Percentiles rank a stretch among this genome's conserved stretches.
phyloP scores from a whole-genome alignment of 768 basidiomycete genomes.

The Rhizopogon roseolus region DNA sequence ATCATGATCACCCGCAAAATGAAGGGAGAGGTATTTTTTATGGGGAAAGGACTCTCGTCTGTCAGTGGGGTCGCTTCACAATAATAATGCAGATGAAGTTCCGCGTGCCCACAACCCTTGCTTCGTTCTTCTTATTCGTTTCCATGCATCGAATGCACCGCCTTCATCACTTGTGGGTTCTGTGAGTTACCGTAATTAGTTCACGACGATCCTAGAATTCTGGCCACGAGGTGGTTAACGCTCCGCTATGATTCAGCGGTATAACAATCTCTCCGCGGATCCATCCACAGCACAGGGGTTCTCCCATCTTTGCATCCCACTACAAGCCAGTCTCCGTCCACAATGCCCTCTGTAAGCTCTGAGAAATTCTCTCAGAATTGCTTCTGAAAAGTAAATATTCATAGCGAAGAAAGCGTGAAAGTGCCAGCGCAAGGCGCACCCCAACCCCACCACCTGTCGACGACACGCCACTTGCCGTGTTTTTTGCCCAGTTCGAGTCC shows the following conservation, averaged over 20 bases:
- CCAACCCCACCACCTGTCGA: background rate
- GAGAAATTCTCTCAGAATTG: too few relatives aligned
- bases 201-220: background rate
- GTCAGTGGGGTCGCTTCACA: too few relatives aligned
- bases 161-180: background rate
- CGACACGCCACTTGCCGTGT: background rate
- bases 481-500: background rate
- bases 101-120: background rate
- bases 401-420: background rate
- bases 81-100: background rate
- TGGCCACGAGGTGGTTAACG: background rate
- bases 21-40: too few relatives aligned
- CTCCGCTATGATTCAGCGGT: background rate
- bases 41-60: too few relatives aligned
- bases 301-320: background rate
- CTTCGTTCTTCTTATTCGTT: background rate
- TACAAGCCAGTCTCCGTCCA: background rate
- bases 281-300: background rate
- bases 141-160: too few relatives aligned
- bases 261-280: background rate
- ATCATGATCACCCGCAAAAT: too few relatives aligned
- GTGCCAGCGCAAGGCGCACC: background rate
- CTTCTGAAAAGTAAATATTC: background rate
- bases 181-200: background rate
- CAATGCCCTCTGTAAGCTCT: background rate